Evolutionary conservation across 495 filamentous ascomycete species (phyloP).

Genomic region (Beverwykella pulmonaria): DNA sequence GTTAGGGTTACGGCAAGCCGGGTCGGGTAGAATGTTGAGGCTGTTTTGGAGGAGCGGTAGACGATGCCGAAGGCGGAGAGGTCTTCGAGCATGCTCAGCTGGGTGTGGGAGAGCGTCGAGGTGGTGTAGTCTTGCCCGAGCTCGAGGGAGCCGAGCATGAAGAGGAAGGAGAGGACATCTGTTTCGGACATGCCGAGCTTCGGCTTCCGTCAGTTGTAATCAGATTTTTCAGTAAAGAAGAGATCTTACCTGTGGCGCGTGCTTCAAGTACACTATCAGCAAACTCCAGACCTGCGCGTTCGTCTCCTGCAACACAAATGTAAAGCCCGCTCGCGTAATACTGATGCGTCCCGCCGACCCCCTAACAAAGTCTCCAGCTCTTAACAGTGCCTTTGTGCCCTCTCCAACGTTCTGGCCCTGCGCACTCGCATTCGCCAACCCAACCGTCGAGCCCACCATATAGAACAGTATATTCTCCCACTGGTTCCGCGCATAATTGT

Average conservation of each 20-base stretch:
- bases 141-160: conserved; percentile 91
- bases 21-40: conserved; percentile 84
- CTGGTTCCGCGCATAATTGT: conserved; percentile 80
- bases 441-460: conserved; percentile 75
- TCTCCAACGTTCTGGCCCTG: conserved; percentile 58
- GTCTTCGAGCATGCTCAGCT: conserved; percentile 81
- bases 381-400: conserved; percentile 79
- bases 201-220: background rate
- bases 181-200: conserved; percentile 78
- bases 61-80: conserved; percentile 91
- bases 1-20: conserved; percentile 93
- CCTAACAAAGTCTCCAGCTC: conserved; percentile 78
- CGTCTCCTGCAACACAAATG: conserved; percentile 89
- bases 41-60: conserved; percentile 59
- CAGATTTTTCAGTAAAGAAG: background rate
- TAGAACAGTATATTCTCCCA: conserved; percentile 97
- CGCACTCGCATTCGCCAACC: conserved; percentile 51
- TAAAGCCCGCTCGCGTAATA: conserved; percentile 91
- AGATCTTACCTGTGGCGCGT: conserved; percentile 62
- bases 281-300: conserved; percentile 97
- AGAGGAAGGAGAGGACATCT: conserved; percentile 92
- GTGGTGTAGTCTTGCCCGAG: conserved; percentile 88
- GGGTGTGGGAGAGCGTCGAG: conserved; percentile 72
- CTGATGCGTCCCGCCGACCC: conserved; percentile 58
- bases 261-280: conserved; percentile 87